A percentile compares a stretch with the other conserved stretches of the same genome.
phyloP scores from a whole-genome alignment of 352 stramenopile genomes.

The Globisporangium megalacanthum region DNA sequence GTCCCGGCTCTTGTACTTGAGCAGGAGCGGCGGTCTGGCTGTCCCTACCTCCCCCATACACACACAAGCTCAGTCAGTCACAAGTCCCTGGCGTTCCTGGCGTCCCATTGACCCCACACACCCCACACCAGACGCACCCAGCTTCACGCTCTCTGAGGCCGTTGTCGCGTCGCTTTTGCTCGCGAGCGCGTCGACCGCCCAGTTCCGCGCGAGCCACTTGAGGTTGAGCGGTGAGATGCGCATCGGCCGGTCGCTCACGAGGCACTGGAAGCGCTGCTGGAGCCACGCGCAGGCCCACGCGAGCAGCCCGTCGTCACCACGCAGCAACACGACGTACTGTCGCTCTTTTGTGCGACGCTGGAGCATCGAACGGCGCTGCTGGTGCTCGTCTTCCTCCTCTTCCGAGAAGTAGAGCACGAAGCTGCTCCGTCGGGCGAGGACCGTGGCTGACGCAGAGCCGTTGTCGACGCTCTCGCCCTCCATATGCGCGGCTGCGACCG shows the following conservation, averaged over 20 bases:
- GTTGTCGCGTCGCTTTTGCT: conserved; percentile 4
- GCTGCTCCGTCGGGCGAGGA: conserved; percentile 11
- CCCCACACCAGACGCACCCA: too few relatives aligned
- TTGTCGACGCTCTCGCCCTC: conserved; percentile 5
- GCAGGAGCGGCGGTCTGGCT: conserved; percentile 29
- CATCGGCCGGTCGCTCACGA: conserved; percentile 45
- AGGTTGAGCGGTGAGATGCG: conserved; percentile 45
- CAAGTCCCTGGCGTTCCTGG: too few relatives aligned
- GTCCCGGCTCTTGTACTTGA: conserved; percentile 45
- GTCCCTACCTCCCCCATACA: too few relatives aligned
- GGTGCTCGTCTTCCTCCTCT: conserved; percentile 21
- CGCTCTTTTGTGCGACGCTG: conserved; percentile 33
- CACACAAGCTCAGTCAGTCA: too few relatives aligned
- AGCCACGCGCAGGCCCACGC: conserved; percentile 52
- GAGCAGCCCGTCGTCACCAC: conserved; percentile 51
- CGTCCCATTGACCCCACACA: too few relatives aligned
- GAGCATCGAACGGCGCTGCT: conserved; percentile 9
- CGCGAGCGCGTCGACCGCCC: conserved; percentile 33
- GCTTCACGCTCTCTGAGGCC: too few relatives aligned
- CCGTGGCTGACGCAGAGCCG: background rate
- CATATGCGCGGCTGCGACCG: background rate
- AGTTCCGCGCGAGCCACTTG: conserved; percentile 46
- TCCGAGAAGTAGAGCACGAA: conserved; percentile 68
- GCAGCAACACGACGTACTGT: conserved; percentile 53
- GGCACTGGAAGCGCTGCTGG: conserved; percentile 67